These are phyloP conservation scores for Chrysanthemum makinoi DNA, from an alignment of 129 eudicot species.

Conservation along the genomic window DNA sequence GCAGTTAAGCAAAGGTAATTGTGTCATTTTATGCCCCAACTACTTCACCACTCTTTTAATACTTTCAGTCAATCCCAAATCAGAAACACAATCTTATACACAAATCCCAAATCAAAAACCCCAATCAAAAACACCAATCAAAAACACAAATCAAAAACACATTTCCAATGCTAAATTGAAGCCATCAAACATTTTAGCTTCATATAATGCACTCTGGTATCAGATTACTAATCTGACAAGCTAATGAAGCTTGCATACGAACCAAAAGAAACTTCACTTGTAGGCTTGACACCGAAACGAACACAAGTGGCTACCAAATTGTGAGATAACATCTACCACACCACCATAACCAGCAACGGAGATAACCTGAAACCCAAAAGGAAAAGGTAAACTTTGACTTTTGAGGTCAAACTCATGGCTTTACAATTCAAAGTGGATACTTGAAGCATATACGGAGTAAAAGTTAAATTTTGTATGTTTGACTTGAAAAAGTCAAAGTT, in stretches of 20 bases:
- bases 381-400: background rate
- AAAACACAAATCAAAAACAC: no score
- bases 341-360: slow-evolving; percentile 91
- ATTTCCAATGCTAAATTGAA: slow-evolving; percentile 9
- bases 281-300: slow-evolving; percentile 51
- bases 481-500: background rate
- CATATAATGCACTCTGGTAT: background rate
- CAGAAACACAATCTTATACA: no score
- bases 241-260: background rate
- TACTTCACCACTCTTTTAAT: no score
- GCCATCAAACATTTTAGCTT: slow-evolving; percentile 6
- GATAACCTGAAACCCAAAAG: slow-evolving; percentile 48
- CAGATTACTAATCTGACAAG: background rate
- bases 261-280: slow-evolving; percentile 15
- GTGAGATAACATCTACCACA: slow-evolving; percentile 81
- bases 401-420: slow-evolving; percentile 4
- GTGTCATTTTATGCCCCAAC: no score
- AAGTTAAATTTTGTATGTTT: background rate
- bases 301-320: slow-evolving; percentile 85
- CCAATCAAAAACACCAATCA: no score
- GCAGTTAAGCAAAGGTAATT: no score
- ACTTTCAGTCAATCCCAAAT: no score
- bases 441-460: no score
- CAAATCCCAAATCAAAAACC: no score
- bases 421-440: background rate